Evolutionary conservation across 257 asterid species (phyloP).

Genomic region (Scutellaria galericulata): DNA sequence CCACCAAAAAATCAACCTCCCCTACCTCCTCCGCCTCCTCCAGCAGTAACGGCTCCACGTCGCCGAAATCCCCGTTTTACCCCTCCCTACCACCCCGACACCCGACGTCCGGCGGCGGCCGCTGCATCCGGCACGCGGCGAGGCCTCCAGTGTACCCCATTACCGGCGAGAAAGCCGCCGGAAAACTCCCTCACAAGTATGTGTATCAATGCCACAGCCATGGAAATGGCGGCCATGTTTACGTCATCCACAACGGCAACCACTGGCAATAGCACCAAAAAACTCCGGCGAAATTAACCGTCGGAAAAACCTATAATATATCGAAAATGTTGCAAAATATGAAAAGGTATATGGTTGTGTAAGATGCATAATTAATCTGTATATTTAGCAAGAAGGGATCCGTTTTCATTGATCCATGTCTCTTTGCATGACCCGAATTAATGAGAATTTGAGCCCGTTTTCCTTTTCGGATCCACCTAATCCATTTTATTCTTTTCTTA

Average conservation of each 20-base stretch:
- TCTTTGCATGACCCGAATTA: conserved; percentile 35
- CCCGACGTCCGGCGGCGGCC: conserved; percentile 35
- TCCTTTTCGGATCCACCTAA: conserved; percentile 37
- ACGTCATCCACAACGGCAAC: conserved; percentile 52
- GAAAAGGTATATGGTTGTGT: conserved; percentile 38
- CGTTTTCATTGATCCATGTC: conserved; percentile 44
- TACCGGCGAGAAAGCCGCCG: conserved; percentile 48
- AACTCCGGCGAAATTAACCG: conserved; percentile 14
- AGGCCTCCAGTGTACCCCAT: conserved; percentile 57
- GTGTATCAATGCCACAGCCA: conserved; percentile 42
- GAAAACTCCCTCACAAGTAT: conserved; percentile 50
- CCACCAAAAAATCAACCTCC: conserved; percentile 54
- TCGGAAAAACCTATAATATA: not conserved
- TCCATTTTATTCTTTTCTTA: not conserved
- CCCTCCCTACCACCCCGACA: conserved; percentile 37
- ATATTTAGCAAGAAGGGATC: conserved; percentile 49
- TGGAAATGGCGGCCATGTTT: conserved; percentile 52
- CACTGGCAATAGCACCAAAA: conserved; percentile 58
- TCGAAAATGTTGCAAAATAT: conserved; percentile 11
- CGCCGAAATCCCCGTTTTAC: conserved; percentile 53
- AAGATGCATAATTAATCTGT: conserved; percentile 45
- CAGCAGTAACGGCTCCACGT: conserved; percentile 45
- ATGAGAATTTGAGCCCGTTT: conserved; percentile 44
- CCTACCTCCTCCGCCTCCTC: conserved; percentile 63
- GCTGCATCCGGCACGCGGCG: conserved; percentile 43